A percentile compares a stretch with the other conserved stretches of the same genome.
These are phyloP conservation scores for Termitomyces eurrhizus DNA, from an alignment of 768 basidiomycete genomes.

Conservation along the genomic window DNA sequence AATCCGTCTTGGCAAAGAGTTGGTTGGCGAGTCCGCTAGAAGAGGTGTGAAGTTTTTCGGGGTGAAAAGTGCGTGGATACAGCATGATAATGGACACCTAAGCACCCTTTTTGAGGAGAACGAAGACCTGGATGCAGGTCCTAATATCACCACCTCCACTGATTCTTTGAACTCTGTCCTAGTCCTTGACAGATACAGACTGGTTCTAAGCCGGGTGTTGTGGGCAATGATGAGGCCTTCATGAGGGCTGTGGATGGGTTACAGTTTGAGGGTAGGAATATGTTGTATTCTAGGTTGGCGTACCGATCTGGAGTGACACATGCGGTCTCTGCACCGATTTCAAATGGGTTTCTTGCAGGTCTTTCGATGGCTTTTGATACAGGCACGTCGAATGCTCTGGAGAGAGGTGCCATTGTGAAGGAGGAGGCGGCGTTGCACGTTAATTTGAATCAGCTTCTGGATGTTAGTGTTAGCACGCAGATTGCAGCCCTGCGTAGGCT, in stretches of 20 bases:
- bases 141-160: conserved; percentile 1
- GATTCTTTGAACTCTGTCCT: conserved; percentile 30
- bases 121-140: conserved; percentile 13
- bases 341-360: no score
- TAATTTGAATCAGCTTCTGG: conserved; percentile 29
- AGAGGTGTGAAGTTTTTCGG: conserved; percentile 51
- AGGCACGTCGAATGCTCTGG: no score
- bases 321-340: conserved; percentile 56
- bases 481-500: conserved; percentile 50
- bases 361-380: no score
- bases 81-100: conserved; percentile 16
- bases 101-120: conserved; percentile 20
- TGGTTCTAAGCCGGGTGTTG: conserved; percentile 29
- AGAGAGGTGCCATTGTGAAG: no score
- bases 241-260: conserved; percentile 64
- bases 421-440: conserved; percentile 68
- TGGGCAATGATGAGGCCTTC: conserved; percentile 40
- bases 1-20: conserved; percentile 21
- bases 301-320: conserved; percentile 73
- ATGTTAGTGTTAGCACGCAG: conserved; percentile 58
- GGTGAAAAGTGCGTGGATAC: conserved; percentile 37
- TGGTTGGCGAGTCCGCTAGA: conserved; percentile 1
- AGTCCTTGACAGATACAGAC: conserved; percentile 43
- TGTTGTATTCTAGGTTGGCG: conserved; percentile 56
- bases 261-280: conserved; percentile 48